phyloP scores from a whole-genome alignment of 2,329 filamentous ascomycete species.

The Ophioceras dolichostomum region DNA sequence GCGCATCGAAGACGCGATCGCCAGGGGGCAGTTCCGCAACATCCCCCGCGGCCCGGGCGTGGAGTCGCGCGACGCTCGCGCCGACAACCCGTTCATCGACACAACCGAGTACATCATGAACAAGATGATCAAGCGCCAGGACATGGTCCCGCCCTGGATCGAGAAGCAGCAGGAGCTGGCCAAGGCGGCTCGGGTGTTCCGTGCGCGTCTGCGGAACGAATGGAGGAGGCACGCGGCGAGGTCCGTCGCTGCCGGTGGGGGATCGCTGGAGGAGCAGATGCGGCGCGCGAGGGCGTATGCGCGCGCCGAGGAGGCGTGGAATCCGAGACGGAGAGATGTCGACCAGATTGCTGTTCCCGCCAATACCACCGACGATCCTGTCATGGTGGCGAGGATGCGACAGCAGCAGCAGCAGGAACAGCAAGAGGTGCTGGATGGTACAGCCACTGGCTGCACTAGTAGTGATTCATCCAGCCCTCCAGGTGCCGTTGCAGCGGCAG shows the following conservation, averaged over 20 bases:
- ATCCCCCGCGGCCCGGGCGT: conserved; percentile 69
- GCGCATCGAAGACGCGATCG: conserved; percentile 83
- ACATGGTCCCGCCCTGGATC: conserved; percentile 95
- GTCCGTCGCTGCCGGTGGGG: conserved; percentile 66
- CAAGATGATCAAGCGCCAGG: conserved; percentile 93
- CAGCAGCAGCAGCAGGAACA: conserved; percentile 16
- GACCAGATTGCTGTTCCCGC: conserved; percentile 35
- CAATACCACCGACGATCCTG: conserved; percentile 32
- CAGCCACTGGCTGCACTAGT: not conserved
- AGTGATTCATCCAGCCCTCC: not conserved
- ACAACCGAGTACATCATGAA: conserved; percentile 98
- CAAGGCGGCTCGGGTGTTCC: conserved; percentile 56
- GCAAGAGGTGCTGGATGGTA: conserved; percentile 3
- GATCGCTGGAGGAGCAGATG: conserved; percentile 62
- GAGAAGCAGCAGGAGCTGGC: conserved; percentile 92
- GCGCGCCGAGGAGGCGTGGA: conserved; percentile 54
- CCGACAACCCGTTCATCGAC: conserved; percentile 81
- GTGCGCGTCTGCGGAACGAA: conserved; percentile 61
- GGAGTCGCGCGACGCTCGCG: conserved; percentile 65
- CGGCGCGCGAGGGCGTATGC: conserved; percentile 61
- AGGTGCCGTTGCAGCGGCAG: not conserved
- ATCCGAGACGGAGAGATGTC: conserved; percentile 37
- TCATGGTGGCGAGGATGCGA: conserved; percentile 32
- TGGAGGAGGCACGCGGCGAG: conserved; percentile 77
- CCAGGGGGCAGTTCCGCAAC: conserved; percentile 76